Base-by-base conservation (phyloP, 768 basidiomycete genomes). In the Russula abietina region DNA sequence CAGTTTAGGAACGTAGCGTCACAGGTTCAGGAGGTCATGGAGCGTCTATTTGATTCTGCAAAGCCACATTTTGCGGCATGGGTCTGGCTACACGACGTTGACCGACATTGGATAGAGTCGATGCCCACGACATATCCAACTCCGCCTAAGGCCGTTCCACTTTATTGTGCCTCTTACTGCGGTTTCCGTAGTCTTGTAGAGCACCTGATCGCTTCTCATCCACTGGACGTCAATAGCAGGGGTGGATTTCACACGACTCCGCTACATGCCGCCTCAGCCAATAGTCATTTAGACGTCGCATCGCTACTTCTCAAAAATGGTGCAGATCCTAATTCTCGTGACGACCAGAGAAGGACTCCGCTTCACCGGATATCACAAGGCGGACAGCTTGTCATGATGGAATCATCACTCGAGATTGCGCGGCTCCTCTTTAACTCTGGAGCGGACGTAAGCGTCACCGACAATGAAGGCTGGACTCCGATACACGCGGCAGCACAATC, bases 81-180 rank as follows among this genome's bases (percentile, higher is more conserved):
- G 62, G 19, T 60, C 22, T 64, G 62, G 62, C 3, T 55, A 24
- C 36, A 55, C 19, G 53, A 64, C 16, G 12, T 55, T 0, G 58
- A 64, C n/a, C 51, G 6, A 32, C 36, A 38, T 32, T 64, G 58
- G 62, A 6, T 17, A 11, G 14, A 38, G 11, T 17, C 49, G 5
- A 53, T 58, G 50, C 39, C 43, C 3, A 10, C 19, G 8, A 12
- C 9, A 26, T 46, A 24, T 22, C 57, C 62, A 22, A 26, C 19
- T 12, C 30, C 1, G 1, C 57, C 57, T 1, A 3, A 26, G 0
- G 57, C 22, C 0, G 14, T 1, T 7, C 57, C 62, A 0, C 16
- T 64, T 8, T 64, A 64, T n/a, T 64, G 59, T 43, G 62, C 53
- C 0, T 46, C 39, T n/a, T 4, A 55, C 4, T 64, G 62, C 24